Evolutionary conservation across 805 yeast species (phyloP), one percentile per base, ranked within the genome.

Genomic region (Myxozyma lipomycoides): DNA sequence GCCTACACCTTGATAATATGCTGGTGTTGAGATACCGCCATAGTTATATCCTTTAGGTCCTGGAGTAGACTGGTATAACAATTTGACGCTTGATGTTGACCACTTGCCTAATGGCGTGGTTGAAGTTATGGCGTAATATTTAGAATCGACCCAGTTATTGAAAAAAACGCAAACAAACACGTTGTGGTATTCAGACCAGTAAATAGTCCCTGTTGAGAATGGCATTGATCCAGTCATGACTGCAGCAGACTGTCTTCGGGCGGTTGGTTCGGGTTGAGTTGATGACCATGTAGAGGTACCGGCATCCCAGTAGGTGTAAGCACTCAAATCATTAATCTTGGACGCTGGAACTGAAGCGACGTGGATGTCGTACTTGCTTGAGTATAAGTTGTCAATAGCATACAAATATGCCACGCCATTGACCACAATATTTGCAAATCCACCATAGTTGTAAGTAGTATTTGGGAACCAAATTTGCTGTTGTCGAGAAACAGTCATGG

Each of bases 91-190:
- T 39, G 51, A 38, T 12, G 50, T 36, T n/a, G 28, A 40, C 59
- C 59, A 55, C 4, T 56, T 56, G 2, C 59, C 59, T 2, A 55
- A 32, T 19, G 59, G 59, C 2, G 59, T 41, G 15, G 57, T 50
- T 18, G 59, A 39, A 6, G 44, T 40, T 15, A 45, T 28, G 12
- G 37, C 46, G 9, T 45, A 38, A 48, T 48, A 55, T 5, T 46
- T 48, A 22, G 40, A 55, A 24, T 55, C 59, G 36, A 46, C 51
- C 59, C 57, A 52, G 34, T 39, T 37, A 37, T 41, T 39, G 48
- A 52, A 51, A 42, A 45, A 55, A 18, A 55, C 37, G 15, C 46
- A 26, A 21, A 52, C 21, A 28, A 43, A 55, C 46, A 43, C 46
- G 32, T 51, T 52, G 48, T 55, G 59, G 43, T 40, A 55, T 30